Percentiles rank a stretch among this genome's conserved stretches.
Conservation (phyloP, 2,329 filamentous ascomycete genomes). For the Scedosporium aurantiacum region DNA sequence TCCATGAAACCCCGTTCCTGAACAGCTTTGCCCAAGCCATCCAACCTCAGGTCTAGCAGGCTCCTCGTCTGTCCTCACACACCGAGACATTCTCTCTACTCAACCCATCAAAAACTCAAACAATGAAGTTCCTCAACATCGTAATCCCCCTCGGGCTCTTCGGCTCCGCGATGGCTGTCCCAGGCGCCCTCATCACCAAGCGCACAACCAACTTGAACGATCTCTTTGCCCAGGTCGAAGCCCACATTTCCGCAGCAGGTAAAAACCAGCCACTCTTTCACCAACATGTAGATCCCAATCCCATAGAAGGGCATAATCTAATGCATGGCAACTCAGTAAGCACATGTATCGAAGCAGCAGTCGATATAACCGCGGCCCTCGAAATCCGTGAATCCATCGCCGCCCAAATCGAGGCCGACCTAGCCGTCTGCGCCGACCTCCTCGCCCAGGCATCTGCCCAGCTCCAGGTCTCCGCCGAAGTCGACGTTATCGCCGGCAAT, state of each 20-base stretch:
- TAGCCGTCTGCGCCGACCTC: slow-evolving; percentile 2
- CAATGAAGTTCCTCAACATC: slow-evolving; percentile 2
- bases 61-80: neutral
- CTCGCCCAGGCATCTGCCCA: slow-evolving; percentile 3
- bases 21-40: neutral
- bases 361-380: neutral
- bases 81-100: neutral
- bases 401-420: slow-evolving; percentile 2
- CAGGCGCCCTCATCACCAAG: neutral
- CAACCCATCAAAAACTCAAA: neutral
- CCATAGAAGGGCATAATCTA: neutral
- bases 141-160: neutral
- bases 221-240: slow-evolving; percentile 4
- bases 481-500: neutral
- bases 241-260: slow-evolving; percentile 4
- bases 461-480: neutral
- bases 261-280: neutral
- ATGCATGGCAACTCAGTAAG: neutral
- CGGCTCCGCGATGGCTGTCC: neutral
- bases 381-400: slow-evolving; percentile 2
- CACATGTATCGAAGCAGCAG: slow-evolving; percentile 1
- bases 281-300: neutral
- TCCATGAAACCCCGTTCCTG: neutral
- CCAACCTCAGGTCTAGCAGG: neutral
- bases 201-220: slow-evolving; percentile 4